A percentile compares a stretch with the other conserved stretches of the same genome.
Evolutionary conservation across 139 green algal species (phyloP).

Genomic region (Coelastrella sp.): DNA sequence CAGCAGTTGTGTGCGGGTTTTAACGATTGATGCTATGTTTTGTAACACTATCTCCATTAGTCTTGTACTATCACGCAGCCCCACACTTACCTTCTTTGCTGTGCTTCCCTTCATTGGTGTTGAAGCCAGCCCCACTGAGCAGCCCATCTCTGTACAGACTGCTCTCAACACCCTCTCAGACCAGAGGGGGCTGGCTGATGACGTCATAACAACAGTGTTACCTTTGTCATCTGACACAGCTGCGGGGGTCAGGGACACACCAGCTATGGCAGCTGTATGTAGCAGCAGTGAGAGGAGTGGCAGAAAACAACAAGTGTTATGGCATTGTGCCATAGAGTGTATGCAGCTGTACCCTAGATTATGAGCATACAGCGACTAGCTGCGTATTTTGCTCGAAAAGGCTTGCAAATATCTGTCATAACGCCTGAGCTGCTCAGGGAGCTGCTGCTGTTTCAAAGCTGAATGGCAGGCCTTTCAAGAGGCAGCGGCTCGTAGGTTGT

Average conservation of each 20-base stretch:
- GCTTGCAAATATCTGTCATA: no score
- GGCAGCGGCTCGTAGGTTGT: no score
- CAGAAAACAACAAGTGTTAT: background rate
- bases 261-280: constrained; percentile 57
- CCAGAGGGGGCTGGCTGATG: constrained; percentile 17
- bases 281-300: no score
- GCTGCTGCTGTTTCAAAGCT: no score
- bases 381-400: no score
- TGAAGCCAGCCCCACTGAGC: constrained; percentile 52
- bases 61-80: background rate
- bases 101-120: constrained; percentile 35
- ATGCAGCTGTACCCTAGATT: background rate
- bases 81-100: constrained; percentile 24
- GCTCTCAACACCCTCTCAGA: constrained; percentile 55
- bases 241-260: constrained; percentile 39
- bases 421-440: no score
- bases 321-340: no score
- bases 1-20: no score
- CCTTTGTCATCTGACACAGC: constrained; percentile 64
- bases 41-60: background rate
- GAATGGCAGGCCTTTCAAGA: no score
- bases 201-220: constrained; percentile 51
- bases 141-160: constrained; percentile 61
- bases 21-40: background rate
- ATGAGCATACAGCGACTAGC: background rate